These are phyloP conservation scores for Metschnikowia similis DNA, from an alignment of 805 yeast species.

Conservation along the genomic window DNA sequence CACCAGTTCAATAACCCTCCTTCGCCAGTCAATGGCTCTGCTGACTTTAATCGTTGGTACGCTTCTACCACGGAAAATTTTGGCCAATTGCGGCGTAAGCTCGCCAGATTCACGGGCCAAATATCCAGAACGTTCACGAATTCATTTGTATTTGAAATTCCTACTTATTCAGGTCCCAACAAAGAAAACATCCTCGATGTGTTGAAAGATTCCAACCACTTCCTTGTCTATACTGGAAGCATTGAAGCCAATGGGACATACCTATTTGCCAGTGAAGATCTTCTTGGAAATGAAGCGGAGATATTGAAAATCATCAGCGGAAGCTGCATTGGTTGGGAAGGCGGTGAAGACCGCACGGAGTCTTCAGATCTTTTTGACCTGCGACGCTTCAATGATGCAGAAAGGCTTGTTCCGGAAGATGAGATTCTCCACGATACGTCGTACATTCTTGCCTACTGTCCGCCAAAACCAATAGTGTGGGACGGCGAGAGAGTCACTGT, in stretches of 20 bases:
- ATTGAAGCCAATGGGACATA: constrained; percentile 75
- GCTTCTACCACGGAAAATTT: constrained; percentile 63
- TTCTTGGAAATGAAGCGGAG: constrained; percentile 39
- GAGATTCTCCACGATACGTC: constrained; percentile 36
- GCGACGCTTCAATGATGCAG: not conserved
- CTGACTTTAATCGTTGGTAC: constrained; percentile 57
- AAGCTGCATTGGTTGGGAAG: constrained; percentile 35
- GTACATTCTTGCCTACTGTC: constrained; percentile 68
- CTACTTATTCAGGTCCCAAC: constrained; percentile 37
- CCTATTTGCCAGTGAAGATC: constrained; percentile 66
- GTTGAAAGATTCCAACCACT: constrained; percentile 66
- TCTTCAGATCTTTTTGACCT: constrained; percentile 23
- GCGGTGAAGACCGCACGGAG: constrained; percentile 21
- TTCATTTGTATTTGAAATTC: constrained; percentile 56
- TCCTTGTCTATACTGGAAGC: constrained; percentile 68
- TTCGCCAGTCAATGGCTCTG: constrained; percentile 25
- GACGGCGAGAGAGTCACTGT: constrained; percentile 70
- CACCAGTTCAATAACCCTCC: constrained; percentile 66
- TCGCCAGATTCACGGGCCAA: constrained; percentile 69
- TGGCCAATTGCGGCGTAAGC: constrained; percentile 74
- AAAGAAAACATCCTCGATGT: constrained; percentile 50
- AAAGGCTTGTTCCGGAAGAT: constrained; percentile 5
- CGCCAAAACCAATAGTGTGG: constrained; percentile 86
- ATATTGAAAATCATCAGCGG: constrained; percentile 38
- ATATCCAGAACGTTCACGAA: constrained; percentile 71